Evolutionary conservation across 805 yeast genomes (phyloP).

Genomic region (Suhomyces kilbournensis): DNA sequence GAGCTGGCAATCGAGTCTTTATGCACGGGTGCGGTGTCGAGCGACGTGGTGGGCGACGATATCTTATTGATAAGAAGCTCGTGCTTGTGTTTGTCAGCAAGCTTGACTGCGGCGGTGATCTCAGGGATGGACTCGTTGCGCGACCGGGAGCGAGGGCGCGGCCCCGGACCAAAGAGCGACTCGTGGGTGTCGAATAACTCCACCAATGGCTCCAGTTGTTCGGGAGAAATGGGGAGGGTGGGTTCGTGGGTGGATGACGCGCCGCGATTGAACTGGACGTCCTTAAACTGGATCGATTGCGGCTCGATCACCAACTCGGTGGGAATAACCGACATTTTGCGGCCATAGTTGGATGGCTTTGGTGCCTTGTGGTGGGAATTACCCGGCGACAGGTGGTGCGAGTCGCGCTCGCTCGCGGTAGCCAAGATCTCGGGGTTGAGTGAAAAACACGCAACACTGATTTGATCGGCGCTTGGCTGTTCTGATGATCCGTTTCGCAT

Average conservation of each 20-base stretch:
- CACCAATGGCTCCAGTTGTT: conserved; percentile 7
- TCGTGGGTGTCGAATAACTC: conserved; percentile 32
- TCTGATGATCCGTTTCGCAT: conserved; percentile 9
- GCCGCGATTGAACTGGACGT: conserved; percentile 18
- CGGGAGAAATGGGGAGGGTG: neutral
- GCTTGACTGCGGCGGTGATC: conserved; percentile 4
- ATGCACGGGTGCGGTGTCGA: conserved; percentile 20
- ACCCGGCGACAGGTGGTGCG: neutral
- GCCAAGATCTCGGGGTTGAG: conserved; percentile 18
- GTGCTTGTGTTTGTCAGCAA: conserved; percentile 13
- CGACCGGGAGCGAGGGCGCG: conserved; percentile 2
- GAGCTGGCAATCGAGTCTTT: conserved; percentile 9
- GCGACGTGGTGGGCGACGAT: conserved; percentile 21
- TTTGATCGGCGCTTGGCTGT: conserved; percentile 16
- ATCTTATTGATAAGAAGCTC: conserved; percentile 10
- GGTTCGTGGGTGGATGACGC: neutral
- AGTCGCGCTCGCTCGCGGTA: conserved; percentile 11
- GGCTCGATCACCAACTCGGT: conserved; percentile 21
- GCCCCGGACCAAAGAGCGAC: conserved; percentile 26
- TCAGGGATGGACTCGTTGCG: neutral
- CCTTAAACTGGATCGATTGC: conserved; percentile 19
- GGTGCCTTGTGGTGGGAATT: neutral
- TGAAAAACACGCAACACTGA: conserved; percentile 16
- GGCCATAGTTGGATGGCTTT: conserved; percentile 11
- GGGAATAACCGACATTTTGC: conserved; percentile 29